Percentiles rank a stretch among this genome's conserved stretches.
phyloP scores from a whole-genome alignment of 1,139 yeast genomes.

The Saccharomyces pastorianus region DNA sequence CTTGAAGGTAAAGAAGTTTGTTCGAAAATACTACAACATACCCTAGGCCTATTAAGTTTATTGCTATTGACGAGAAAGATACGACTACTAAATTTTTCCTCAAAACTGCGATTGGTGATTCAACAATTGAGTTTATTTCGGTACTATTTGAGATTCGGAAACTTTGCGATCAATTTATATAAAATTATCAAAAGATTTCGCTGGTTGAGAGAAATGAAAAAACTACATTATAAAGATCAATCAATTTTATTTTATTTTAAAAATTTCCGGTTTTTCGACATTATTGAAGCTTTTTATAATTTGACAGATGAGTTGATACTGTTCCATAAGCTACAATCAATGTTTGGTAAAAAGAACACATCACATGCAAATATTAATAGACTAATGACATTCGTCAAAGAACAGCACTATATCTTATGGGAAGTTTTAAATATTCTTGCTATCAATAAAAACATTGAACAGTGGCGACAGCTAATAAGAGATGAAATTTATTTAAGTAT shows the following conservation, averaged over 20 bases:
- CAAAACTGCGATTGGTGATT: conserved; percentile 29
- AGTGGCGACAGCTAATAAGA: neutral
- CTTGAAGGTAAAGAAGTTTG: neutral
- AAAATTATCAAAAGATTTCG: neutral
- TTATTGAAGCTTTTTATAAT: conserved; percentile 34
- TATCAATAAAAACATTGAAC: neutral
- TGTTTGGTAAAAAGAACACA: neutral
- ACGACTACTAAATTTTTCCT: neutral
- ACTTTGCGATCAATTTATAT: conserved; percentile 39
- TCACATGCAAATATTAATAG: neutral
- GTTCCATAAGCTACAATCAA: conserved; percentile 39
- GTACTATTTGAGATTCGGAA: conserved; percentile 64
- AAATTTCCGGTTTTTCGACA: neutral
- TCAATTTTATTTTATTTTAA: neutral
- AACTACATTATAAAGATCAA: neutral
- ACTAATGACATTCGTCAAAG: neutral
- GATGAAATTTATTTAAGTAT: neutral
- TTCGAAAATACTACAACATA: neutral
- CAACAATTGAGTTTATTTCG: conserved; percentile 51
- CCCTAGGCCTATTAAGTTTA: neutral
- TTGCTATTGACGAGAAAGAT: neutral
- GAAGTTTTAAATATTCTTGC: neutral
- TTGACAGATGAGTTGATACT: conserved; percentile 53
- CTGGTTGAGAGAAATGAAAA: neutral
- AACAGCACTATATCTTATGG: neutral